phyloP scores from a whole-genome alignment of 2,329 filamentous ascomycete species.

The Drechslerella stenobrocha region DNA sequence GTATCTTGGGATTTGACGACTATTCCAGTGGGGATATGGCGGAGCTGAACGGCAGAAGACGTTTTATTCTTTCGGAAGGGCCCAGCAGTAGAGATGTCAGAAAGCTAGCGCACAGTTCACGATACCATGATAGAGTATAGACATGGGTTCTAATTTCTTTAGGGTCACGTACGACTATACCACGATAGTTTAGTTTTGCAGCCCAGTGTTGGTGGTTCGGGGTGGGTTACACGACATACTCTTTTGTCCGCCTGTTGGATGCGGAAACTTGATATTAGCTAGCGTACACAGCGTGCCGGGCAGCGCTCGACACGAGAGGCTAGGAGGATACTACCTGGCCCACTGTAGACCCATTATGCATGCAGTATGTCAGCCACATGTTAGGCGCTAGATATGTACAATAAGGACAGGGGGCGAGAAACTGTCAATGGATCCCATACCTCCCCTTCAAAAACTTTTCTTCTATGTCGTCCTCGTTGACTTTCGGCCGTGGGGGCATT shows the following conservation, averaged over 20 bases:
- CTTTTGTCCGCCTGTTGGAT: conserved; percentile 31
- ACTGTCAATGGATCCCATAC: conserved; percentile 21
- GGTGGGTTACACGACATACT: conserved; percentile 5
- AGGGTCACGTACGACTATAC: conserved; percentile 8
- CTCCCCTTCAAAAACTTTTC: conserved; percentile 82
- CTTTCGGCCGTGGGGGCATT: conserved; percentile 73
- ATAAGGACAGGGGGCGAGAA: not conserved
- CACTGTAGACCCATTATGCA: conserved; percentile 3
- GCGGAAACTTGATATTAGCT: not conserved
- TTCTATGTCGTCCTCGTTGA: conserved; percentile 76
- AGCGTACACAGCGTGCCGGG: not conserved
- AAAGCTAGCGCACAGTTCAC: conserved; percentile 4
- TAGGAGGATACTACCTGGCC: conserved; percentile 12
- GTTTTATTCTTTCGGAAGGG: conserved; percentile 74
- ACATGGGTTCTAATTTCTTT: too few species aligned
- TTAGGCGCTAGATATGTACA: conserved; percentile 55
- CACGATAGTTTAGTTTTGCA: not conserved
- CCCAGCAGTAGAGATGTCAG: not conserved
- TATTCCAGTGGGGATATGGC: conserved; percentile 83
- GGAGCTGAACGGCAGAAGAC: conserved; percentile 88
- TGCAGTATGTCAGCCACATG: conserved; percentile 55
- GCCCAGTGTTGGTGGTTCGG: not conserved
- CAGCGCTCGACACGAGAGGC: not conserved
- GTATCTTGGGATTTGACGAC: conserved; percentile 95
- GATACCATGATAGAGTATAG: conserved; percentile 2